These are phyloP conservation scores for Trametes cingulata DNA, from an alignment of 768 basidiomycete genomes.

Conservation along the genomic window DNA sequence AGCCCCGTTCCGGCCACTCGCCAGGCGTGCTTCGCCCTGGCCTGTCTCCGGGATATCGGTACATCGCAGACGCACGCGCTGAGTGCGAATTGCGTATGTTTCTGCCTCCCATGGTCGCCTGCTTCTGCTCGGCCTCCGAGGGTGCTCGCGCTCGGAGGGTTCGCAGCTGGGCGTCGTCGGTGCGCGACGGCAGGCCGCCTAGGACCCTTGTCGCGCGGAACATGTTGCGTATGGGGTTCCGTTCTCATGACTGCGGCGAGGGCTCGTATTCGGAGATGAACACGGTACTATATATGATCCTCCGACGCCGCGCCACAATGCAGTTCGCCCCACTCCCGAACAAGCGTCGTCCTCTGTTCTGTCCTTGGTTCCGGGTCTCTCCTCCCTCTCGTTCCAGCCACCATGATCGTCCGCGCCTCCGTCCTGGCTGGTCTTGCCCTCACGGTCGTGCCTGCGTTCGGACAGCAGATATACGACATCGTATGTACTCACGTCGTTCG, in stretches of 20 bases:
- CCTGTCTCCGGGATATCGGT: neutral
- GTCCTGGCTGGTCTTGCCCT: neutral
- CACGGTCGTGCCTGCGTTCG: neutral
- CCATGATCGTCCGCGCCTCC: constrained; percentile 7
- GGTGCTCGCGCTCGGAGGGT: neutral
- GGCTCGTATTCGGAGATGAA: constrained; percentile 8
- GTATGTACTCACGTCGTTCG: constrained; percentile 18
- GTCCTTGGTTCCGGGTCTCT: neutral
- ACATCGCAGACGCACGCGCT: neutral
- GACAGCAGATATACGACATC: constrained; percentile 36
- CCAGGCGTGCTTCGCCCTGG: neutral
- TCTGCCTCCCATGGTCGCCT: neutral
- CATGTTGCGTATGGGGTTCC: constrained; percentile 9
- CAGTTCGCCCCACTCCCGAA: constrained; percentile 5
- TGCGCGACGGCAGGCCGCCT: neutral
- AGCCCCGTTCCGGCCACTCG: constrained; percentile 3
- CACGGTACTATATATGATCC: neutral
- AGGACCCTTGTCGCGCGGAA: constrained; percentile 3
- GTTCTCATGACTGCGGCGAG: constrained; percentile 12
- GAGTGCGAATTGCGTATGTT: neutral
- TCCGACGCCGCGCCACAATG: neutral
- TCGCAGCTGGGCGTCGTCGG: neutral
- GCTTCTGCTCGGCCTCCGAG: constrained; percentile 3
- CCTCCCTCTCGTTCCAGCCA: neutral
- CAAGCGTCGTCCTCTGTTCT: neutral